Percentiles rank a stretch among this genome's conserved stretches.
Evolutionary conservation across 1,284 basidiomycete genomes (phyloP).

Genomic region (Marasmius sp.): DNA sequence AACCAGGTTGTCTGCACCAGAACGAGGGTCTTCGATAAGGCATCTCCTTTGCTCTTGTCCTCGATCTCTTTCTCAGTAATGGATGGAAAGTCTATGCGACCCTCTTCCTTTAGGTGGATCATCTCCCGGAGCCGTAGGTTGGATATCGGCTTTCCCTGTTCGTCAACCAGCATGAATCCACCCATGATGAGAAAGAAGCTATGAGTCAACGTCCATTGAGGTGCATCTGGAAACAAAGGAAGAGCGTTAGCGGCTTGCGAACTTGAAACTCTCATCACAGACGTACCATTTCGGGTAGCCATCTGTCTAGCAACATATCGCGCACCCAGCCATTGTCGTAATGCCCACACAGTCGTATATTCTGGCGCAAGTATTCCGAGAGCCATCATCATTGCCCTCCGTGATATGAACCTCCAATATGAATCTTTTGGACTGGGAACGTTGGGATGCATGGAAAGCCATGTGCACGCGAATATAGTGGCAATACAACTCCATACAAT

Average conservation of each 20-base stretch:
- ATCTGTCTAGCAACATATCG: slow-evolving; percentile 1
- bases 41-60: slow-evolving; percentile 21
- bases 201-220: slow-evolving; percentile 23
- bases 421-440: slow-evolving; percentile 17
- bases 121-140: background rate
- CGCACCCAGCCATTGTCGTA: slow-evolving; percentile 18
- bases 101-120: background rate
- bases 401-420: background rate
- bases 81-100: background rate
- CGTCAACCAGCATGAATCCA: slow-evolving; percentile 20
- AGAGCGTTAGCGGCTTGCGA: background rate
- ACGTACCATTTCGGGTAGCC: background rate
- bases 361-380: slow-evolving; percentile 22
- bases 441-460: slow-evolving; percentile 29
- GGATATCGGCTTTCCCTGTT: background rate
- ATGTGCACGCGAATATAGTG: slow-evolving; percentile 28
- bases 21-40: background rate
- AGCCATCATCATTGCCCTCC: slow-evolving; percentile 14
- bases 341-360: slow-evolving; percentile 22
- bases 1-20: slow-evolving; percentile 5
- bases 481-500: slow-evolving; percentile 27
- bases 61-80: slow-evolving; percentile 17
- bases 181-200: slow-evolving; percentile 27
- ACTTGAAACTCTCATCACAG: background rate
- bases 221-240: background rate